Evolutionary conservation across 148 eudicot species (phyloP).

Genomic region (Persicaria maculosa): DNA sequence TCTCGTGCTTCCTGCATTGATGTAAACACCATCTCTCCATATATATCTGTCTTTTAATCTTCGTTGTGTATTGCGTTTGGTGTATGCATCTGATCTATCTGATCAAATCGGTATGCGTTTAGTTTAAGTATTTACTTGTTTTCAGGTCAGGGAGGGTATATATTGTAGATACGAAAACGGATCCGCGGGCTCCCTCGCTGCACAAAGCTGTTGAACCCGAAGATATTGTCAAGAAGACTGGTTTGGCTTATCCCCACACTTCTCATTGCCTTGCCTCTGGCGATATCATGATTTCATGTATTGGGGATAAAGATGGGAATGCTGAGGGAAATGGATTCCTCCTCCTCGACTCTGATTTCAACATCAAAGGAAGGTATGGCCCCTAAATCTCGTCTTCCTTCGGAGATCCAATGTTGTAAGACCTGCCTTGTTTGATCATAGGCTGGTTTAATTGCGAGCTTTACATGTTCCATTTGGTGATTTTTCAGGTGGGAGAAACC

Average conservation of each 20-base stretch:
- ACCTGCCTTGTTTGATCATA: neutral
- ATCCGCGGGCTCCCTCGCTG: constrained; percentile 69
- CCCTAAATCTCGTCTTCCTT: neutral
- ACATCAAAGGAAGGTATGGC: constrained; percentile 92
- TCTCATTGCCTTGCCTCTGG: constrained; percentile 98
- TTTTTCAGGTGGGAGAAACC: constrained; percentile 92
- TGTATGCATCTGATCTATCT: neutral
- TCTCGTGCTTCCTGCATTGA: constrained; percentile 80
- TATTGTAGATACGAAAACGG: constrained; percentile 64
- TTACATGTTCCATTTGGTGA: neutral
- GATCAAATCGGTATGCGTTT: neutral
- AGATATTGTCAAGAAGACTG: constrained; percentile 69
- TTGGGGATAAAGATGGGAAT: constrained; percentile 84
- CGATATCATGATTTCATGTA: constrained; percentile 86
- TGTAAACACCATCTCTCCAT: constrained; percentile 26
- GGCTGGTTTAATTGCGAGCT: neutral
- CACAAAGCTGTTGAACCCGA: constrained; percentile 83
- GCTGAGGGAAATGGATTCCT: constrained; percentile 95
- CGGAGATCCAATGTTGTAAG: neutral
- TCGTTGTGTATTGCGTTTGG: neutral
- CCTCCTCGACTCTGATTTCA: constrained; percentile 85
- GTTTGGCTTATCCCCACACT: constrained; percentile 96
- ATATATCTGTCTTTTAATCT: neutral
- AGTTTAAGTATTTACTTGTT: neutral
- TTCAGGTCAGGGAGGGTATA: constrained; percentile 90